These are phyloP conservation scores for Logfia minima DNA, from an alignment of 129 eudicot genomes.

Conservation along the genomic window DNA sequence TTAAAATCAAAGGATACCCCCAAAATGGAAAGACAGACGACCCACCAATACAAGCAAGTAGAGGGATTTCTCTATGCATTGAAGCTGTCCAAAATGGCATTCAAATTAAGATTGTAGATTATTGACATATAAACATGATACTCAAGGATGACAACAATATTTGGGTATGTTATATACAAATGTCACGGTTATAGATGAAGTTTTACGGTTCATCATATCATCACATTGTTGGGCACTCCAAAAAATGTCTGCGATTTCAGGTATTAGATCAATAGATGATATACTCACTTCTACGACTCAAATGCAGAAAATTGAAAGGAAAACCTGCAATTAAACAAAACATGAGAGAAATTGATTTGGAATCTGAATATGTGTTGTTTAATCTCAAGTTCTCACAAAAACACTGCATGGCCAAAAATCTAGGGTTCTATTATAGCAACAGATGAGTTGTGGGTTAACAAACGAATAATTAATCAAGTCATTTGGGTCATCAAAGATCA, in stretches of 20 bases:
- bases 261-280: neutral
- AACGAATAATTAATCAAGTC: too few relatives aligned
- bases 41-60: neutral
- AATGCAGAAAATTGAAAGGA: neutral
- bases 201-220: neutral
- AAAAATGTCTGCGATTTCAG: neutral
- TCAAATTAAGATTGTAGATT: neutral
- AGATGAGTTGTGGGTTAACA: too few relatives aligned
- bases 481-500: too few relatives aligned
- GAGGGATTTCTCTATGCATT: neutral
- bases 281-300: neutral
- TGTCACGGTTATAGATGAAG: neutral
- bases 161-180: neutral
- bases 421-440: neutral
- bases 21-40: neutral
- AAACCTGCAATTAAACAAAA: neutral
- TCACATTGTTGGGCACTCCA: neutral
- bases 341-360: neutral
- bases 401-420: neutral
- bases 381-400: neutral
- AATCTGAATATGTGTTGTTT: too few relatives aligned
- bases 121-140: neutral
- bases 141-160: neutral
- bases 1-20: neutral
- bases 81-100: neutral